These are phyloP conservation scores for Eucalyptus paniculata DNA, from an alignment of 345 rosid genomes.

Conservation along the genomic window DNA sequence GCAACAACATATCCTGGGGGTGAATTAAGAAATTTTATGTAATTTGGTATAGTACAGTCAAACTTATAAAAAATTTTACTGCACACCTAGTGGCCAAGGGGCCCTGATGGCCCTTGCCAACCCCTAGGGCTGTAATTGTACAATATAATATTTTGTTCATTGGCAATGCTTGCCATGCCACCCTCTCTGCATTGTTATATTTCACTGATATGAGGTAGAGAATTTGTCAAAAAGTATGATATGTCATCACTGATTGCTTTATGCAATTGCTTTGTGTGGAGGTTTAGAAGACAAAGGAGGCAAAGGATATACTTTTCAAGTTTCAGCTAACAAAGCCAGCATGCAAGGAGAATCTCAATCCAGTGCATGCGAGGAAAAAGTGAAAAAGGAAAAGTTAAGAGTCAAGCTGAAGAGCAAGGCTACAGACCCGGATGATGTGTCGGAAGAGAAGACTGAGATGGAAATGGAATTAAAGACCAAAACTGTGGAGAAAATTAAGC, in stretches of 20 bases:
- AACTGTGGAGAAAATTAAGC: constrained; percentile 40
- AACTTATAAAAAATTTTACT: fast-evolving
- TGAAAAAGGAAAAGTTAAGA: constrained; percentile 43
- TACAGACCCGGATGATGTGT: constrained; percentile 5
- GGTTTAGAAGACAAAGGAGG: background rate
- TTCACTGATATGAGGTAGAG: background rate
- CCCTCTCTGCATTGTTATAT: background rate
- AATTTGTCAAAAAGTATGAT: background rate
- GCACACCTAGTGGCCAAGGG: background rate
- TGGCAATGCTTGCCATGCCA: background rate
- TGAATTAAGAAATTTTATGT: background rate
- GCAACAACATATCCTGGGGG: background rate
- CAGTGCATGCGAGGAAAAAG: constrained; percentile 7
- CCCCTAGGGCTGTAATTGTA: background rate
- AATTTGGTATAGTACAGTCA: background rate
- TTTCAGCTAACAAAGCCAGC: background rate
- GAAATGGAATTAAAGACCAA: constrained; percentile 53
- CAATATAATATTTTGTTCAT: background rate
- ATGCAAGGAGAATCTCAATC: constrained; percentile 22
- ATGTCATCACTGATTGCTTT: background rate
- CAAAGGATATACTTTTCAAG: background rate
- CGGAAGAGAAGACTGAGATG: constrained; percentile 19
- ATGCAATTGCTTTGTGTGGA: background rate
- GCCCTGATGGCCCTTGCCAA: background rate
- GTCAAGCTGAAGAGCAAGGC: constrained; percentile 39